phyloP scores from a whole-genome alignment of 768 basidiomycete species.

The Lactarius akahatsu region DNA sequence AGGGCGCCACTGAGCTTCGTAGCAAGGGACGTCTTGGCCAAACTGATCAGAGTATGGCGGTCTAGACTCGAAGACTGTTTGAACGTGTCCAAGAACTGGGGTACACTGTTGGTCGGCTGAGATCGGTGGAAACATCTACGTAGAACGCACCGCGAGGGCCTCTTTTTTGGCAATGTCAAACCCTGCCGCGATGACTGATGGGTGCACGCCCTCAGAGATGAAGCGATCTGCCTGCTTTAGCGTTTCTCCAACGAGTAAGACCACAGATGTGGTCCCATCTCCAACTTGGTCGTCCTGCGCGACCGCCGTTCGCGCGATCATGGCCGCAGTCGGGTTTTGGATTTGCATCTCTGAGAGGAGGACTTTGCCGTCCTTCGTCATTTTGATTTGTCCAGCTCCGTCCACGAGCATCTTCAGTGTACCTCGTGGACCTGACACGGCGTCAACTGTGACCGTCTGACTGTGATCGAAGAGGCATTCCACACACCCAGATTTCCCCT shows the following conservation, averaged over 20 bases:
- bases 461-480: conserved; percentile 19
- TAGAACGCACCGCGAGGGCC: conserved; percentile 68
- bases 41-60: conserved; percentile 87
- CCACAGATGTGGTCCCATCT: conserved; percentile 97
- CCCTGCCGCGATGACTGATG: conserved; percentile 91
- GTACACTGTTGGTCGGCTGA: conserved; percentile 29
- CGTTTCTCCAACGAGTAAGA: conserved; percentile 91
- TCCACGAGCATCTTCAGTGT: conserved; percentile 99
- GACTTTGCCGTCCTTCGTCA: conserved; percentile 99
- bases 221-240: conserved; percentile 97
- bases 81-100: conserved; percentile 89
- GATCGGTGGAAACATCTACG: conserved; percentile 23
- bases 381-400: conserved; percentile 97
- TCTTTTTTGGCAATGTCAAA: conserved; percentile 99
- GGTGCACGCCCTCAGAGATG: conserved; percentile 97
- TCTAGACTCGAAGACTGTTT: conserved; percentile 77
- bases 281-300: conserved; percentile 99
- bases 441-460: conserved; percentile 9
- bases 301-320: conserved; percentile 98
- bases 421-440: conserved; percentile 78
- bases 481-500: conserved; percentile 89
- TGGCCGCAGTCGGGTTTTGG: conserved; percentile 97
- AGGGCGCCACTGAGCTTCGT: conserved; percentile 85
- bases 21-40: conserved; percentile 92
- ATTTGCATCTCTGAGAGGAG: conserved; percentile 99